These are phyloP conservation scores for Chalciporus chontae DNA, from an alignment of 768 basidiomycete species.

Conservation along the genomic window DNA sequence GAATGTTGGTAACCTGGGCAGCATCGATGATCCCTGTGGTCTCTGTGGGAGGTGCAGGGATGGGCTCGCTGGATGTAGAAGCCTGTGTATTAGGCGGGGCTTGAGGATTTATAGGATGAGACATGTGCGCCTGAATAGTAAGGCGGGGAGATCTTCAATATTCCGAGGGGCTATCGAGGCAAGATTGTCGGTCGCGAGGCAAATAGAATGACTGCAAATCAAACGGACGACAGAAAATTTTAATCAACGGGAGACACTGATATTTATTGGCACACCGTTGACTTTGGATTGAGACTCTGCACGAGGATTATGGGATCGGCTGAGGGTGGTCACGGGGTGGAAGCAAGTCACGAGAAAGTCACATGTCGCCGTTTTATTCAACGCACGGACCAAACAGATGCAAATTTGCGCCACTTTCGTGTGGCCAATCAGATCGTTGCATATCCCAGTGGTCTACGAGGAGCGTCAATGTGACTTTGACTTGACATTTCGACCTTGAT, in stretches of 20 bases:
- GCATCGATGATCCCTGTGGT: constrained; percentile 37
- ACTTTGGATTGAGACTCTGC: background rate
- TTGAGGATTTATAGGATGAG: constrained; percentile 9
- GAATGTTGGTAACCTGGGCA: constrained; percentile 55
- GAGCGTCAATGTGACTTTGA: too few species aligned
- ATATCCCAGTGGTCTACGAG: too few species aligned
- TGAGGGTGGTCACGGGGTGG: constrained; percentile 40
- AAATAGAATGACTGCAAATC: background rate
- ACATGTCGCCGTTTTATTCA: constrained; percentile 38
- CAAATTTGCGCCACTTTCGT: constrained; percentile 24
- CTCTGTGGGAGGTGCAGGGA: constrained; percentile 9
- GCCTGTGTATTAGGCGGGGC: constrained; percentile 13
- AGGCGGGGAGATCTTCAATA: background rate
- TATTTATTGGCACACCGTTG: constrained; percentile 2
- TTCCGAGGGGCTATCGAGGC: background rate
- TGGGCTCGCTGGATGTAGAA: constrained; percentile 7
- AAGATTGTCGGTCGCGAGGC: background rate
- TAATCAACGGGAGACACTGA: constrained; percentile 11
- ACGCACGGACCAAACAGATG: constrained; percentile 26
- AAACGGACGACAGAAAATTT: background rate
- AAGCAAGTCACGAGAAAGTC: constrained; percentile 41
- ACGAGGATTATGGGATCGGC: constrained; percentile 8
- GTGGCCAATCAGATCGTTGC: background rate
- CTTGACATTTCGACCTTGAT: too few species aligned
- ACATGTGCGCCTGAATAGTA: constrained; percentile 8